Base-by-base conservation (phyloP, 2,329 filamentous ascomycete genomes). In the Claviceps cyperi region DNA sequence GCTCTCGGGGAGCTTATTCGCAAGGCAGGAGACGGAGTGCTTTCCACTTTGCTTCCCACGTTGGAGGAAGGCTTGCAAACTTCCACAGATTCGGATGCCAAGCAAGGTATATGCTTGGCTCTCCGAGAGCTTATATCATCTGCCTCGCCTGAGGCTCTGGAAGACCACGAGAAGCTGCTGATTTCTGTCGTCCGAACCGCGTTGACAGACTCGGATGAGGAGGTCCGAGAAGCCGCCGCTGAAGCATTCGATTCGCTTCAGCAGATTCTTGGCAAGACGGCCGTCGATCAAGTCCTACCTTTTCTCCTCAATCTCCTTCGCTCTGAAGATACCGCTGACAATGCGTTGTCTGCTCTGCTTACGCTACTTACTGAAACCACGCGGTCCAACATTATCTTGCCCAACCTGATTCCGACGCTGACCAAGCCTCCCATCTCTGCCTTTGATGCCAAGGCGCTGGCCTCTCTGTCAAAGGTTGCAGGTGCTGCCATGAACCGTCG, bases 211-310 rank as follows among this genome's bases (percentile, higher is more conserved):
- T 81, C 82, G 11, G 85, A 96, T 62, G 80, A 81, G 54, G 87
- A 95, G 52, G 94, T 98, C 46, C 78, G 92, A 64, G 92, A 98
- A 66, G 88, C 92, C 51, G 92, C 94, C 24, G 92, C 94, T 21
- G 92, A 98, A 67, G 92, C 92, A 2, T 98, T 98, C 62, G 92
- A 98, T 66, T 87, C 90, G 36, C 69, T 98, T 52, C 92, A 98
- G 66, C 86, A 91, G 60, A 86, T 94, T 48, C 74, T 97, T 54
- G 92, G 92, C 71, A 97, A 96, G 75, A 85, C 81, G 60, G 90
- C 89, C 49, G 86, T 98, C 48, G 91, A 98, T 61, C 89, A 97
- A 64, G 92, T 98, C 22, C 75, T 98, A 55, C 94, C 94, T 49
- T 84, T 89, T 69, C 80, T 98, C 32, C 82, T 98, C 61, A 91